A percentile compares a stretch with the other conserved stretches of the same genome.
Evolutionary conservation across 129 eudicot genomes (phyloP).

Genomic region (Arctium minus): DNA sequence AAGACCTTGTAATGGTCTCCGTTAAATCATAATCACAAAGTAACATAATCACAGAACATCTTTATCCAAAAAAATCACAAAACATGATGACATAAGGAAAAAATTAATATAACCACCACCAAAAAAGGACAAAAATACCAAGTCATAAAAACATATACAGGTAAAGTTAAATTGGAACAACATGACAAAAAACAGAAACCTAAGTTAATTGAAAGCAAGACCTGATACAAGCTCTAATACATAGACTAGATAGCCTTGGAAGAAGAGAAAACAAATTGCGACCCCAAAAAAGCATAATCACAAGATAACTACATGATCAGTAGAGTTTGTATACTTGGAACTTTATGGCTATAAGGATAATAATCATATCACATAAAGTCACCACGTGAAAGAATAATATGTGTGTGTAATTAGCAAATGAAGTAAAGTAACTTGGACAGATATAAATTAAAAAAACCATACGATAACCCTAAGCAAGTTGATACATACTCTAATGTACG

Average conservation of each 20-base stretch:
- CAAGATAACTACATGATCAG: not conserved
- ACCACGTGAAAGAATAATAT: not conserved
- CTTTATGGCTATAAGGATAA: not conserved
- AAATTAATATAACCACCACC: not conserved
- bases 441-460: not conserved
- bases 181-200: not conserved
- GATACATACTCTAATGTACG: constrained; percentile 69
- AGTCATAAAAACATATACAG: not conserved
- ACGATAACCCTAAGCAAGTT: not conserved
- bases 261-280: not conserved
- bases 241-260: not conserved
- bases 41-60: not conserved
- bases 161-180: not conserved
- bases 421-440: not conserved
- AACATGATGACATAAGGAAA: not conserved
- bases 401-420: not conserved
- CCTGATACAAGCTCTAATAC: not conserved
- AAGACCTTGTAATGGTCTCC: not conserved
- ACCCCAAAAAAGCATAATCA: not conserved
- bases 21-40: not conserved
- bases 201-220: not conserved
- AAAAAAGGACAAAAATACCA: not conserved
- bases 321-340: not conserved
- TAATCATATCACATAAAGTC: not conserved
- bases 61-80: not conserved